Evolutionary conservation across 2,329 filamentous ascomycete species (phyloP), one percentile per base, ranked within the genome.

Genomic region (Periconia sp.): DNA sequence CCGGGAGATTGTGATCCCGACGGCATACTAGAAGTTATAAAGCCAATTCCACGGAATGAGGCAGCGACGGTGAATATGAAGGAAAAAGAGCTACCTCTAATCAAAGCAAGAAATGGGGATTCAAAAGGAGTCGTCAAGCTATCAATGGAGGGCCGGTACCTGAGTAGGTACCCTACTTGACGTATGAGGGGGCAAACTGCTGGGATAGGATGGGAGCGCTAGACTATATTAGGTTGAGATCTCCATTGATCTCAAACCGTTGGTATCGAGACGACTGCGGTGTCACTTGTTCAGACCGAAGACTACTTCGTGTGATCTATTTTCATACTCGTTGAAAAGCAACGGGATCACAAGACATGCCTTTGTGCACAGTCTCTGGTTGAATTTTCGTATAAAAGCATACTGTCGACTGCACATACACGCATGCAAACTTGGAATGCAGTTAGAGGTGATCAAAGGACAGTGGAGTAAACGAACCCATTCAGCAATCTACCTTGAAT

Each of bases 101-200:
- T 27, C 15, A 43, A 35, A 41, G 23, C 15, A n/a, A 47, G 27
- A 31, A 31, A 19, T 45, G 27, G 9, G 20, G 8, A 45, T 46
- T 30, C 31, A 23, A 9, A 20, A 64, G 69, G 63, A 66, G 61
- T 67, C 52, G n/a, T 70, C 50, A 54, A 64, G 57, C 63, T 19
- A 70, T 59, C 64, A 59, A 64, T 61, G 47, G 45, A 58, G 55
- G 49, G 50, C 44, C 23, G 23, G 23, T 3, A 27, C n/a, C n/a
- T n/a, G n/a, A n/a, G n/a, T n/a, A n/a, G n/a, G n/a, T n/a, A n/a
- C n/a, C n/a, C n/a, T n/a, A 27, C 53, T 64, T 73, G 70, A 72
- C 69, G 69, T 72, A 72, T 65, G 62, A 68, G 65, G 66, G 61
- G 60, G 60, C 59, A 54, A 51, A 49, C 54, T 53, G 54, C 33